A percentile compares a stretch with the other conserved stretches of the same genome.
These are phyloP conservation scores for Linum usitatissimum DNA, from an alignment of 345 rosid species.

Conservation along the genomic window DNA sequence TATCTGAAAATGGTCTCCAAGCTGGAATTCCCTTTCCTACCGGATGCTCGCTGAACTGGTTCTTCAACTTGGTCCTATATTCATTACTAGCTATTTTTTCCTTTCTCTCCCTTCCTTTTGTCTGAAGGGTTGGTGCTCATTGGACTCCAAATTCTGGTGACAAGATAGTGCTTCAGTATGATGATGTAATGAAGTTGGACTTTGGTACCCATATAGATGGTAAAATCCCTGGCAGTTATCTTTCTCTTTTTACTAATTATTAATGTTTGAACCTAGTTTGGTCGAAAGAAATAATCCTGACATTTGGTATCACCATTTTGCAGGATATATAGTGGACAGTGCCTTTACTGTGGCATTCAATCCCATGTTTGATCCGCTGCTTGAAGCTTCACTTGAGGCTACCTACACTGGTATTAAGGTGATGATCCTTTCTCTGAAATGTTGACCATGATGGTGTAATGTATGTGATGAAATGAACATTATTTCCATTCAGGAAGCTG, in stretches of 20 bases:
- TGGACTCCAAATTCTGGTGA: conserved; percentile 99
- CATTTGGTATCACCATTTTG: conserved; percentile 6
- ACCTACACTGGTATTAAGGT: conserved; percentile 97
- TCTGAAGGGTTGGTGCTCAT: conserved; percentile 83
- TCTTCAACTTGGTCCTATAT: background rate
- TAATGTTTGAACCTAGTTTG: background rate
- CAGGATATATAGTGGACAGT: conserved; percentile 83
- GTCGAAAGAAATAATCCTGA: background rate
- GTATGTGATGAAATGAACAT: background rate
- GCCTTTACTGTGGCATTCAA: conserved; percentile 98
- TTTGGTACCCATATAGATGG: conserved; percentile 98
- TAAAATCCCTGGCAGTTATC: conserved; percentile 10
- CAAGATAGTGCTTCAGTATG: conserved; percentile 89
- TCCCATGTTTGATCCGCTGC: conserved; percentile 85
- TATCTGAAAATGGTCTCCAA: conserved; percentile 83
- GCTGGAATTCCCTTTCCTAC: conserved; percentile 99
- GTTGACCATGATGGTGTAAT: background rate
- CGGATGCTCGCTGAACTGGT: conserved; percentile 92
- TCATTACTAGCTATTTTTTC: conserved; percentile 13
- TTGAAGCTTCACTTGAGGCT: conserved; percentile 92
- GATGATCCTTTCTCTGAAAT: background rate
- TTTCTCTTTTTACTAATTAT: background rate
- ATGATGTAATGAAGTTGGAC: conserved; percentile 94
- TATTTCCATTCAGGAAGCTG: conserved; percentile 49
- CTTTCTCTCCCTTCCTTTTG: background rate